These are phyloP conservation scores for Hysterangium stoloniferum DNA, from an alignment of 768 basidiomycete genomes.

Conservation along the genomic window DNA sequence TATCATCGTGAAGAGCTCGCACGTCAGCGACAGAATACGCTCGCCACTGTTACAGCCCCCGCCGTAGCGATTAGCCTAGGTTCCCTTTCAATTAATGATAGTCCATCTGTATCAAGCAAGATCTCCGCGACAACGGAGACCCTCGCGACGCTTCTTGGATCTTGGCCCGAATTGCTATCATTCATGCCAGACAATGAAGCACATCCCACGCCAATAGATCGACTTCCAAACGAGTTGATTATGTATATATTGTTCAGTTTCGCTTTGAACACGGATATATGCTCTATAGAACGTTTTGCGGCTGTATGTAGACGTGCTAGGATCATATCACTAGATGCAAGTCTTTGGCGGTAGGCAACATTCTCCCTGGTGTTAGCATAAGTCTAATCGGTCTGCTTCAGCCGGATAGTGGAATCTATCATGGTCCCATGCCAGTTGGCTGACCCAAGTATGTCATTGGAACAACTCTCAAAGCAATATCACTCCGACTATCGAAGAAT, in stretches of 20 bases:
- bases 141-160: not conserved
- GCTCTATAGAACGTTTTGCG: constrained; percentile 72
- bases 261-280: constrained; percentile 33
- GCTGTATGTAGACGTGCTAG: constrained; percentile 66
- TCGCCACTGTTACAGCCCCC: constrained; percentile 14
- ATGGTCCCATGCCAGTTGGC: constrained; percentile 75
- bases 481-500: constrained; percentile 62
- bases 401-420: constrained; percentile 45
- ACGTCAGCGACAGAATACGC: not conserved
- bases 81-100: constrained; percentile 18
- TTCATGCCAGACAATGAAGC: constrained; percentile 70
- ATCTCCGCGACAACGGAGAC: not conserved
- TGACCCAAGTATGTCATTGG: constrained; percentile 36
- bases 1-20: constrained; percentile 51
- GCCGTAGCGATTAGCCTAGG: too few relatives aligned
- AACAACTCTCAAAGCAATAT: constrained; percentile 44
- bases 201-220: constrained; percentile 43
- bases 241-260: constrained; percentile 58
- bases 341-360: constrained; percentile 61
- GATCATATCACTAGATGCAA: constrained; percentile 57
- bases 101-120: not conserved
- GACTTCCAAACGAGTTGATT: constrained; percentile 72
- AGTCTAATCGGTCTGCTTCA: constrained; percentile 12
- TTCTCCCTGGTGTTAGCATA: not conserved
- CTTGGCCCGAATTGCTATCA: constrained; percentile 11